Percentiles rank a stretch among this genome's conserved stretches.
Evolutionary conservation across 257 asterid genomes (phyloP).

Genomic region (Gardenia jasminoides): DNA sequence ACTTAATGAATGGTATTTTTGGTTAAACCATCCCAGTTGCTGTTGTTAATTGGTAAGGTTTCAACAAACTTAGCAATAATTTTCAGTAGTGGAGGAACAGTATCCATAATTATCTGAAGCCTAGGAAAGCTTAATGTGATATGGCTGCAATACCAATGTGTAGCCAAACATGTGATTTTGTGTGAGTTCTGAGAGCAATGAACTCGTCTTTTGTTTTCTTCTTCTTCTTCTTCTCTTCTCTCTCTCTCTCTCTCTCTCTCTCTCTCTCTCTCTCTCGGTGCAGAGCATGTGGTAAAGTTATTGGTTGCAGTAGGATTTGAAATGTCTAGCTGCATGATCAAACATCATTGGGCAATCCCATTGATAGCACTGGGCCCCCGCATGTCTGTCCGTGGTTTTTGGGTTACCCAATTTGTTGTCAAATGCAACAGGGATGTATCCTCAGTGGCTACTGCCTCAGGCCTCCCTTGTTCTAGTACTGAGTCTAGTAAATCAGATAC

Average conservation of each 20-base stretch:
- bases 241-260: no score
- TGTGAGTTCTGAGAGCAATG: no score
- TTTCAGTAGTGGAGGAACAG: no score
- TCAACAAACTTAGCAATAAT: no score
- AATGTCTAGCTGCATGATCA: slow-evolving; percentile 17
- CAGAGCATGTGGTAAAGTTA: background rate
- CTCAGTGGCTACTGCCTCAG: slow-evolving; percentile 15
- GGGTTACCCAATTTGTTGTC: background rate
- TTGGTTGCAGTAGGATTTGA: background rate
- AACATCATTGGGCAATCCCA: slow-evolving; percentile 1
- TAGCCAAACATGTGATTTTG: no score
- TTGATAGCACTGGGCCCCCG: slow-evolving; percentile 4
- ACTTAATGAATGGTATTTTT: background rate
- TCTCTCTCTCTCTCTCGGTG: no score
- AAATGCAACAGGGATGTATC: slow-evolving; percentile 4
- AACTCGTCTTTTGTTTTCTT: no score
- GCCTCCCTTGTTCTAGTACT: background rate
- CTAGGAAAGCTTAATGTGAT: no score
- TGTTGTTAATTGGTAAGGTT: background rate
- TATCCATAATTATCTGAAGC: no score
- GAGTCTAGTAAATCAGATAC: slow-evolving; percentile 40
- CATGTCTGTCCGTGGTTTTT: background rate
- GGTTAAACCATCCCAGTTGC: background rate
- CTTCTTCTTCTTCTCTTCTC: no score
- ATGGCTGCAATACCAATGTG: no score